Evolutionary conservation across 1,139 yeast genomes (phyloP).

Genomic region (Hyphopichia wangnamkhiaoensis): DNA sequence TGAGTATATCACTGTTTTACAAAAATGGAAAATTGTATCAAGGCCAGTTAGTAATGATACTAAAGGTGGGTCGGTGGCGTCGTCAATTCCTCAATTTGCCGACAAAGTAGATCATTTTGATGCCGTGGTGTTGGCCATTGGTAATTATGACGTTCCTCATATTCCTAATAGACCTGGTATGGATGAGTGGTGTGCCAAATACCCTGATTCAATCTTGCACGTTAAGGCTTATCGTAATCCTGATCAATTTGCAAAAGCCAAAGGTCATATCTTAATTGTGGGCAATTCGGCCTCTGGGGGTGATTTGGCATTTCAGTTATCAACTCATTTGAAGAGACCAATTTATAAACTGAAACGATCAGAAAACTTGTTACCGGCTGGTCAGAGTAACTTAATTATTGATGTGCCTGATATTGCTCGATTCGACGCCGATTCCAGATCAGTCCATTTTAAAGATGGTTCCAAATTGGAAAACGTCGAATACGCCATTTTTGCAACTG

Average conservation of each 20-base stretch:
- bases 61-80: slow-evolving; percentile 25
- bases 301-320: slow-evolving; percentile 57
- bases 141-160: slow-evolving; percentile 58
- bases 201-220: slow-evolving; percentile 50
- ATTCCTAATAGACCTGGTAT: slow-evolving; percentile 55
- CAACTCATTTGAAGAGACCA: slow-evolving; percentile 32
- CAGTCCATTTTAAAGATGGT: slow-evolving; percentile 40
- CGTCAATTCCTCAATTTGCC: slow-evolving; percentile 9
- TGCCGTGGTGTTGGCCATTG: slow-evolving; percentile 58
- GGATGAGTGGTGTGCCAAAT: slow-evolving; percentile 39
- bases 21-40: slow-evolving; percentile 37
- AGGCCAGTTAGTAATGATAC: slow-evolving; percentile 26
- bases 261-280: slow-evolving; percentile 47
- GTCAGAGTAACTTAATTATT: slow-evolving; percentile 31
- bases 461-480: slow-evolving; percentile 41
- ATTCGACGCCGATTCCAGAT: slow-evolving; percentile 28
- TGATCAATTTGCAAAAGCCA: slow-evolving; percentile 21
- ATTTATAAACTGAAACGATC: slow-evolving; percentile 50
- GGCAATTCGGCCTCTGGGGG: slow-evolving; percentile 67
- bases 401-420: slow-evolving; percentile 40
- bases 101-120: slow-evolving; percentile 34
- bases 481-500: slow-evolving; percentile 62
- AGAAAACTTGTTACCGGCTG: slow-evolving; percentile 40
- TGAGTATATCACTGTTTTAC: slow-evolving; percentile 15
- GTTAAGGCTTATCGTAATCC: slow-evolving; percentile 31